phyloP scores from a whole-genome alignment of 2,329 filamentous ascomycete genomes.

The Verticillium nubilum region DNA sequence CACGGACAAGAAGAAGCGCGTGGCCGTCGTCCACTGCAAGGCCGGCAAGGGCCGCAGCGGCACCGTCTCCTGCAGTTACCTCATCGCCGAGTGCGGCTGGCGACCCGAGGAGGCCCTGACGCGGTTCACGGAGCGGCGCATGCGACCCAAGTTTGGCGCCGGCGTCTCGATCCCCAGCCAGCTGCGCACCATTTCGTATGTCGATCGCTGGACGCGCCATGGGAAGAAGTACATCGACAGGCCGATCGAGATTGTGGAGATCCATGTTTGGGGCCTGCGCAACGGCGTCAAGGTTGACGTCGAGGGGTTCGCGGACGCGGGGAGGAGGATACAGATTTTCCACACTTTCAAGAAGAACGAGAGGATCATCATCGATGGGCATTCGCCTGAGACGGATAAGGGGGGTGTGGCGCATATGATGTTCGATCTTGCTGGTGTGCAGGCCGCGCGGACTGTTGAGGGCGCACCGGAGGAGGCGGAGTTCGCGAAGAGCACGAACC shows the following conservation, averaged over 20 bases:
- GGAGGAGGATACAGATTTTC: conserved; percentile 76
- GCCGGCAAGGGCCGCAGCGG: conserved; percentile 93
- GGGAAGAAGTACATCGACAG: conserved; percentile 78
- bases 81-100: conserved; percentile 79
- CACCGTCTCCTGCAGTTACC: conserved; percentile 79
- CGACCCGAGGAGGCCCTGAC: conserved; percentile 45
- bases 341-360: conserved; percentile 76
- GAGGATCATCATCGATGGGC: conserved; percentile 60
- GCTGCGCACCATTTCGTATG: conserved; percentile 79
- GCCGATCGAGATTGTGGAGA: conserved; percentile 76
- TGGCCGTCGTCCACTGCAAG: conserved; percentile 94
- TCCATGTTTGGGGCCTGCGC: conserved; percentile 84
- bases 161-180: conserved; percentile 94
- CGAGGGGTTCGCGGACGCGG: conserved; percentile 83
- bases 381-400: conserved; percentile 44
- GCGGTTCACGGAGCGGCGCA: conserved; percentile 71
- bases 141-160: conserved; percentile 82
- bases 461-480: conserved; percentile 15
- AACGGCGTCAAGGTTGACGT: conserved; percentile 84
- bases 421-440: conserved; percentile 44
- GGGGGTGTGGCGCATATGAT: conserved; percentile 45
- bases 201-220: conserved; percentile 74
- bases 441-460: not conserved
- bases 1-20: conserved; percentile 40
- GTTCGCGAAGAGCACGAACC: conserved; percentile 12